Base-by-base conservation (phyloP, 1,284 basidiomycete genomes). In the Dichomitus squalens region DNA sequence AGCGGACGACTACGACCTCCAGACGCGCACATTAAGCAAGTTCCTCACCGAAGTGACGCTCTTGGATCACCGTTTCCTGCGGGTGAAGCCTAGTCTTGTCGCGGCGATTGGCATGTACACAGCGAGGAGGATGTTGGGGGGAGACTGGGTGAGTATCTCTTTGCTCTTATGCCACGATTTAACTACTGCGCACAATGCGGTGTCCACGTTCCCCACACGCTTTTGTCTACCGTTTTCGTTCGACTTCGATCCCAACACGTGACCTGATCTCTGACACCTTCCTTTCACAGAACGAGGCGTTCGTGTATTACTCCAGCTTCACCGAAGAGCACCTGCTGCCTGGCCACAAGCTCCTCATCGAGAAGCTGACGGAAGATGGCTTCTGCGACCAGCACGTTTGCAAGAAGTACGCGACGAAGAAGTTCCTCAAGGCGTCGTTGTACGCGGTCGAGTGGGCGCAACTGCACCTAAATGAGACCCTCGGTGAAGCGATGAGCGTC, bases 41-140 rank as follows among this genome's bases (percentile, higher is more conserved):
- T 99, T 98, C 81, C 77, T 99, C 72, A 96, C 96, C 70, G 97
- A 99, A 76, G 92, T 97, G 47, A 97, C 95, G 7, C 80, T 99
- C 52, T 79, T 99, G 58, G 96, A 99, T 73, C 78, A 97, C 70
- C 88, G 93, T 41, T 99, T 99, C 84, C 75, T 99, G 70, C 82
- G 93, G 50, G 95, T 91, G 58, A 96, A 96, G 75, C 96, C 96
- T 0, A 95, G 92, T 72, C 82, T 98, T 71, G 82, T 98, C 50
- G 97, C 97, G n/a, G 97, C 96, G 11, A 87, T 99, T 54, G 93
- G 95, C 52, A 99, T 99, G 97, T 99, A 96, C 81, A 88, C 90
- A 60, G 88, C 96, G 48, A 84, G 95, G 67, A 84, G 78, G 75
- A 97, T 98, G 96, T 76, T 97, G 64, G 92, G 90, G 49, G 92